phyloP scores from a whole-genome alignment of 495 filamentous ascomycete species.

The Trichoderma asperelloides region DNA sequence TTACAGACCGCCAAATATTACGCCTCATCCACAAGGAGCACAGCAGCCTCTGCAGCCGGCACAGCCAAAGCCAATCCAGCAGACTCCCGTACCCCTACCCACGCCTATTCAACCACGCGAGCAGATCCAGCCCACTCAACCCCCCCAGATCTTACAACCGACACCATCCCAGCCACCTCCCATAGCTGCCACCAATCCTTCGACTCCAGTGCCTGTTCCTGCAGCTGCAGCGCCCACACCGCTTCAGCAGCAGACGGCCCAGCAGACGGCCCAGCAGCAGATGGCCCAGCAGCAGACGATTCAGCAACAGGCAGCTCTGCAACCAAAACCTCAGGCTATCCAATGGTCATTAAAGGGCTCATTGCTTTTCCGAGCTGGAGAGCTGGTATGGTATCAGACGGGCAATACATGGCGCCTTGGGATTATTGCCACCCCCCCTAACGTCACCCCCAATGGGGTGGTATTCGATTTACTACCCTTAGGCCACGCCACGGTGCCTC shows the following conservation, averaged over 20 bases:
- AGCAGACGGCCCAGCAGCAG: not conserved
- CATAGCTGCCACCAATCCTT: not conserved
- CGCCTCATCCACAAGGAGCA: constrained; percentile 23
- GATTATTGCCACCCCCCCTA: not conserved
- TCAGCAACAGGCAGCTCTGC: not conserved
- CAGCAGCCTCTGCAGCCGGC: constrained; percentile 21
- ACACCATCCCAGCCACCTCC: not conserved
- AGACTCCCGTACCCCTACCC: not conserved
- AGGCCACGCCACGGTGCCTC: not conserved
- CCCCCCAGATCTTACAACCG: not conserved
- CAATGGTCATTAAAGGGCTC: not conserved
- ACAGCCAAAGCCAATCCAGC: not conserved
- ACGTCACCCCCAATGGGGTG: not conserved
- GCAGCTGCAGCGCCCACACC: not conserved
- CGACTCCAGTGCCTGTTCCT: not conserved
- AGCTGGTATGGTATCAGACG: constrained; percentile 12
- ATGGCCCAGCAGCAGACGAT: not conserved
- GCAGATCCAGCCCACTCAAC: not conserved
- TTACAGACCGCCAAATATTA: constrained; percentile 14
- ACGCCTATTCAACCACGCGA: not conserved
- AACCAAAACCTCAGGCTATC: constrained; percentile 1
- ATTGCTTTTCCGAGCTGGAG: constrained; percentile 10
- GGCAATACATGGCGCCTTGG: constrained; percentile 9
- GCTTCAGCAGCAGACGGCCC: not conserved
- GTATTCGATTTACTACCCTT: constrained; percentile 8